These are phyloP conservation scores for Curvularia lunata DNA, from an alignment of 2,329 filamentous ascomycete genomes.

Conservation along the genomic window DNA sequence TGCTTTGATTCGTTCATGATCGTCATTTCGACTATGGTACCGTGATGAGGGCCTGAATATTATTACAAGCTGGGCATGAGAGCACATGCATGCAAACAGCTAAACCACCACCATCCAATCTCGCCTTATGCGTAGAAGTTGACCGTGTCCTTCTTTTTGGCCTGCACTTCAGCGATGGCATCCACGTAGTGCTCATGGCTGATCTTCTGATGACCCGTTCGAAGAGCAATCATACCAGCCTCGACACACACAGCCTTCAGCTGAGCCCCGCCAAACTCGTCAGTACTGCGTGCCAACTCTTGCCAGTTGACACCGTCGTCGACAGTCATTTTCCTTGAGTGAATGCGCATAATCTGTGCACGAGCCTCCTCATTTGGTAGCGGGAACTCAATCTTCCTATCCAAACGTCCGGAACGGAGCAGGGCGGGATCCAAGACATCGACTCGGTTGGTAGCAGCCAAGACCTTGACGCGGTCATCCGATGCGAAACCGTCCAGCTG, in stretches of 20 bases:
- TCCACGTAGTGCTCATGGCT: conserved; percentile 98
- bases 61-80: conserved; percentile 40
- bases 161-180: conserved; percentile 86
- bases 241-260: conserved; percentile 98
- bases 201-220: conserved; percentile 94
- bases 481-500: conserved; percentile 98
- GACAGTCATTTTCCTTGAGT: conserved; percentile 97
- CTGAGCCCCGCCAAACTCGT: conserved; percentile 98
- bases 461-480: conserved; percentile 94
- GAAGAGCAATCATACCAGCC: conserved; percentile 97
- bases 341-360: conserved; percentile 95
- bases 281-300: conserved; percentile 92
- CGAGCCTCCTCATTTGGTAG: conserved; percentile 97
- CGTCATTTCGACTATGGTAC: conserved; percentile 24
- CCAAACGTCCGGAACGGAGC: conserved; percentile 87
- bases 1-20: conserved; percentile 9
- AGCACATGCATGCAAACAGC: conserved; percentile 33
- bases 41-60: conserved; percentile 39
- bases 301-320: conserved; percentile 94
- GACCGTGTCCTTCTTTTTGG: conserved; percentile 86
- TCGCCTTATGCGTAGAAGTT: conserved; percentile 50
- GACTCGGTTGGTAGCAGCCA: conserved; percentile 92
- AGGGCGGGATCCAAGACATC: conserved; percentile 93
- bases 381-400: conserved; percentile 98
- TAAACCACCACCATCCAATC: conserved; percentile 14